Evolutionary conservation across 2,329 filamentous ascomycete genomes (phyloP).

Genomic region (Chaetomium sp.): DNA sequence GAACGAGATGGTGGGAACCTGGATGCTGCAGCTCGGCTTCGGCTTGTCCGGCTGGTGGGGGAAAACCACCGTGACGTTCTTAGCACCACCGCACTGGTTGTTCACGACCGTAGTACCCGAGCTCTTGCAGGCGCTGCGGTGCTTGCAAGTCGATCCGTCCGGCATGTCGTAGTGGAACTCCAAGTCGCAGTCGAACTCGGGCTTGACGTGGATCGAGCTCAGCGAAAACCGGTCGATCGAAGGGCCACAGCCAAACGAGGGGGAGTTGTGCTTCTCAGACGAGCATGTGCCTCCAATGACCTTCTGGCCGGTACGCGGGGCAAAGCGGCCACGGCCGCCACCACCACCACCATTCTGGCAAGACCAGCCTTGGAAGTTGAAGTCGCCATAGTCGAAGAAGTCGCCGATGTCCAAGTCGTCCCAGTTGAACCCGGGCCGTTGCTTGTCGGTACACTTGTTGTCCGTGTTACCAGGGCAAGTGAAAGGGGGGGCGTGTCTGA

Average conservation of each 20-base stretch:
- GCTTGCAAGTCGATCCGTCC: constrained; percentile 75
- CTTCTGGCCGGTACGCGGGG: constrained; percentile 49
- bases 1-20: constrained; percentile 68
- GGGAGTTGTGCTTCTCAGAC: constrained; percentile 40
- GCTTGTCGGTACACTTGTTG: constrained; percentile 69
- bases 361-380: constrained; percentile 66
- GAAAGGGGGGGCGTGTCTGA: constrained; percentile 43
- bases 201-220: constrained; percentile 63
- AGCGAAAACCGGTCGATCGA: constrained; percentile 63
- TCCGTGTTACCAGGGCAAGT: constrained; percentile 63
- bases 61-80: constrained; percentile 66
- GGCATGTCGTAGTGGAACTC: constrained; percentile 85
- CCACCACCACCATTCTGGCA: constrained; percentile 50
- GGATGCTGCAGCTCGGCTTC: constrained; percentile 59
- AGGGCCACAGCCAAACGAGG: constrained; percentile 50
- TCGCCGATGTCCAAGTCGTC: constrained; percentile 51
- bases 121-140: constrained; percentile 60
- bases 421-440: constrained; percentile 69
- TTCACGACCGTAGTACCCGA: constrained; percentile 68
- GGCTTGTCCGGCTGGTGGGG: constrained; percentile 51
- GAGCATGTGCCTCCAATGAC: constrained; percentile 53
- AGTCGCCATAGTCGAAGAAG: constrained; percentile 63
- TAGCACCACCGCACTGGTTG: constrained; percentile 87
- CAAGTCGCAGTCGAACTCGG: constrained; percentile 69
- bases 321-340: constrained; percentile 45